Percentiles rank a stretch among this genome's conserved stretches.
Evolutionary conservation across 1,139 yeast genomes (phyloP).

Genomic region (Magnusiomyces fungicola): DNA sequence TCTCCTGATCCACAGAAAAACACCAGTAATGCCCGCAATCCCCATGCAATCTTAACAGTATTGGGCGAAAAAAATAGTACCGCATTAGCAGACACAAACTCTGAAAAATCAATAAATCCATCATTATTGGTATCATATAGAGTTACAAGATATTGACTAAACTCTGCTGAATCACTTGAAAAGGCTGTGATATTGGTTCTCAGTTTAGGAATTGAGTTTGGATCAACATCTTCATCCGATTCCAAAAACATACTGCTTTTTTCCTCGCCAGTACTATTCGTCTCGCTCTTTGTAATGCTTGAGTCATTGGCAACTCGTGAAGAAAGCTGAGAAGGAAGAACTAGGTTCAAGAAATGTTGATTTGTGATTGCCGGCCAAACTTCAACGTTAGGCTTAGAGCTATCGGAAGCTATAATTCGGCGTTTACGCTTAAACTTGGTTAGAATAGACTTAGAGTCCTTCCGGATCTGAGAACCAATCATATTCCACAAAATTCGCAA

Average conservation of each 20-base stretch:
- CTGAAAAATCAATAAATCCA: constrained; percentile 2
- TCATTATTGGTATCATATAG: neutral
- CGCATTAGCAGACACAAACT: neutral
- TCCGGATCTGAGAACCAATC: no score
- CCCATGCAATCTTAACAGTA: neutral
- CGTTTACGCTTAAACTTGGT: no score
- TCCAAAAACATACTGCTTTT: no score
- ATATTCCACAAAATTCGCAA: no score
- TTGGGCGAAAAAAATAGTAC: neutral
- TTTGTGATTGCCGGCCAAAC: neutral
- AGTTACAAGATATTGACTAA: neutral
- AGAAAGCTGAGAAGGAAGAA: neutral
- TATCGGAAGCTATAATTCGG: neutral
- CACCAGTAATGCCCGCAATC: neutral
- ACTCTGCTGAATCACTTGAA: neutral
- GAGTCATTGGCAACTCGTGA: neutral
- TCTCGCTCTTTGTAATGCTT: no score
- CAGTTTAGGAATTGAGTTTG: no score
- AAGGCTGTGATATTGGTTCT: no score
- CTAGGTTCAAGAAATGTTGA: neutral
- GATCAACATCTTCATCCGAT: no score
- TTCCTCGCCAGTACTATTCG: no score
- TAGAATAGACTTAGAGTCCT: no score
- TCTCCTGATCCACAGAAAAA: no score
- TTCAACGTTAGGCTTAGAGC: neutral